Conservation (phyloP, 148 eudicot species). For the Vaccinium macrocarpon region DNA sequence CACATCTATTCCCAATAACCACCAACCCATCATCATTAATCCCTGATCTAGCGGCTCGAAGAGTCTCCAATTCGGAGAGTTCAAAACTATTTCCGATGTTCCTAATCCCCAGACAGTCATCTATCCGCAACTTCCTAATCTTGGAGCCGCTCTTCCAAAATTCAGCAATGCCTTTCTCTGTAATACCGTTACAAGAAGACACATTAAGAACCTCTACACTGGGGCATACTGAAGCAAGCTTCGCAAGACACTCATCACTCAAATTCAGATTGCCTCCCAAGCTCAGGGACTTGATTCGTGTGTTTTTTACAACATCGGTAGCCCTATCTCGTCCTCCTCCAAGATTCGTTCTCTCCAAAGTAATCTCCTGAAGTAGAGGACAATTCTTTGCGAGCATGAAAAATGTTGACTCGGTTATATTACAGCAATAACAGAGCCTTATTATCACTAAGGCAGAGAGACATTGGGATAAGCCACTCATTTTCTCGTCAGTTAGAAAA, state of each 20-base stretch:
- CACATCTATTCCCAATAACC: slow-evolving; percentile 45
- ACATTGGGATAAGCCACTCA: slow-evolving; percentile 35
- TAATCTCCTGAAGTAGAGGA: slow-evolving; percentile 36
- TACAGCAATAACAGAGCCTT: slow-evolving; percentile 43
- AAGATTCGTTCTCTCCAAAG: slow-evolving; percentile 45
- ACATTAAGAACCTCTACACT: slow-evolving; percentile 52
- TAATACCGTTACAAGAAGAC: slow-evolving; percentile 36
- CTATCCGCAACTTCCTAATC: slow-evolving; percentile 46
- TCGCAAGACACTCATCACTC: slow-evolving; percentile 43
- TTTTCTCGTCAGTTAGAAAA: background rate
- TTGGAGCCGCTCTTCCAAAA: slow-evolving; percentile 36
- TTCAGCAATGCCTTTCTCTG: slow-evolving; percentile 46
- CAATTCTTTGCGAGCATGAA: slow-evolving; percentile 46
- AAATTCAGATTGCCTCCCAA: slow-evolving; percentile 35
- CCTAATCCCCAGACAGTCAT: slow-evolving; percentile 40
- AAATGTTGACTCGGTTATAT: slow-evolving; percentile 37
- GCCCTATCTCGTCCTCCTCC: slow-evolving; percentile 32
- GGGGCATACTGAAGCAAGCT: slow-evolving; percentile 50
- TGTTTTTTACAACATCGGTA: slow-evolving; percentile 17
- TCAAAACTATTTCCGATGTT: slow-evolving; percentile 42
- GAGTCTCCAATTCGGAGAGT: slow-evolving; percentile 39
- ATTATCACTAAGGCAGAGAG: slow-evolving; percentile 35
- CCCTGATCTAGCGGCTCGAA: slow-evolving; percentile 30
- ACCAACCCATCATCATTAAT: slow-evolving; percentile 34
- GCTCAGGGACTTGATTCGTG: slow-evolving; percentile 33